Evolutionary conservation across 345 rosid species (phyloP).

Genomic region (Cardamine resedifolia): DNA sequence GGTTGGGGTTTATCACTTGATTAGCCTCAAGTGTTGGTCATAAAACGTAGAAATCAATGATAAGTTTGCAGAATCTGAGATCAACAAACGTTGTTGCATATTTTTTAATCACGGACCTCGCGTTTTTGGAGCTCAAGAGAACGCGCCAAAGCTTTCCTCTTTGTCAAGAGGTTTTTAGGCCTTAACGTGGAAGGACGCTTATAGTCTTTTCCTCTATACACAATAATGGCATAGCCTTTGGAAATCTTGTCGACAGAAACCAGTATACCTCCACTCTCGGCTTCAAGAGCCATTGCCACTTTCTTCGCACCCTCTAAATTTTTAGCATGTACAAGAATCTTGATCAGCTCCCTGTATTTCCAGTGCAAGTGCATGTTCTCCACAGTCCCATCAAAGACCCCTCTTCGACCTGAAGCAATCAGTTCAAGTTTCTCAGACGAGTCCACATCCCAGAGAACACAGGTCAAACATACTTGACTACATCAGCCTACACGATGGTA

Average conservation of each 20-base stretch:
- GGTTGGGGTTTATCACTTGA: neutral
- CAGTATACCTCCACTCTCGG: slow-evolving; percentile 90
- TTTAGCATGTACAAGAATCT: slow-evolving; percentile 74
- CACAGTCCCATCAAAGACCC: slow-evolving; percentile 93
- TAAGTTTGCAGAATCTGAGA: neutral
- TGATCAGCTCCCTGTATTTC: slow-evolving; percentile 88
- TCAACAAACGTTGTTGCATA: neutral
- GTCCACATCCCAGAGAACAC: slow-evolving; percentile 11
- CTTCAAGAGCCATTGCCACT: slow-evolving; percentile 88
- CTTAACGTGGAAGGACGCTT: slow-evolving; percentile 75
- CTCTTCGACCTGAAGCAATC: slow-evolving; percentile 75
- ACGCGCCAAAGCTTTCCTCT: slow-evolving; percentile 96
- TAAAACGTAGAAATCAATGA: neutral
- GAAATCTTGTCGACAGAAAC: slow-evolving; percentile 90
- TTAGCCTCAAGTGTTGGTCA: neutral
- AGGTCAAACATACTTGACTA: neutral
- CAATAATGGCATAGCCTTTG: slow-evolving; percentile 85
- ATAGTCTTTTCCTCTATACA: slow-evolving; percentile 84
- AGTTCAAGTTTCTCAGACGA: slow-evolving; percentile 27
- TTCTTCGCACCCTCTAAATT: slow-evolving; percentile 75
- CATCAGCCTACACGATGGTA: neutral
- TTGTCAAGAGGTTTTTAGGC: slow-evolving; percentile 88
- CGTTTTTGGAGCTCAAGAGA: slow-evolving; percentile 91
- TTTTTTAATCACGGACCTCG: slow-evolving; percentile 48
- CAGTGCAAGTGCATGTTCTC: slow-evolving; percentile 99